These are phyloP conservation scores for Xylariaceae sp. DNA, from an alignment of 2,329 filamentous ascomycete genomes.

Conservation along the genomic window DNA sequence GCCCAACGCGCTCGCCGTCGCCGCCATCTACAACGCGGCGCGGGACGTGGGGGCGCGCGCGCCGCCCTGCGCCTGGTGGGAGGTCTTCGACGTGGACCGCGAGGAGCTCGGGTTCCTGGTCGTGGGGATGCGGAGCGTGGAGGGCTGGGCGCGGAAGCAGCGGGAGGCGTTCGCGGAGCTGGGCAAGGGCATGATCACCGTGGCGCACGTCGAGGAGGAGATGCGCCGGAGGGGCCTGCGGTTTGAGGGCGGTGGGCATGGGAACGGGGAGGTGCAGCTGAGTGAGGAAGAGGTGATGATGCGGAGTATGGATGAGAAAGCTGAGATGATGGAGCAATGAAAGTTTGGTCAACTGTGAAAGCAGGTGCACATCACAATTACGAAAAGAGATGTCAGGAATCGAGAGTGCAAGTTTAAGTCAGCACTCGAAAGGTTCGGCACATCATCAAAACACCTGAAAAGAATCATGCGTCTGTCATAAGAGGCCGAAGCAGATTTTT, in stretches of 20 bases:
- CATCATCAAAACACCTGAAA: not conserved
- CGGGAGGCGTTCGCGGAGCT: constrained; percentile 49
- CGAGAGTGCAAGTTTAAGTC: not conserved
- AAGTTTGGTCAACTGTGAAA: not conserved
- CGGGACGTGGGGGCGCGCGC: constrained; percentile 72
- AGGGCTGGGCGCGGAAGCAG: constrained; percentile 62
- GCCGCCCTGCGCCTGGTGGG: constrained; percentile 90
- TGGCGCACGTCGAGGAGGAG: constrained; percentile 55
- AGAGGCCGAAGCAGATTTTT: too few species aligned
- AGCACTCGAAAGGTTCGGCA: not conserved
- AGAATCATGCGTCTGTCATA: not conserved
- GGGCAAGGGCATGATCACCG: constrained; percentile 49
- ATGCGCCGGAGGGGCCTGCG: constrained; percentile 48
- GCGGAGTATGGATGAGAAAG: constrained; percentile 33
- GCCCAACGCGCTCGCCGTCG: constrained; percentile 77
- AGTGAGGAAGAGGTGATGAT: constrained; percentile 43
- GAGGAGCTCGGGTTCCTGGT: constrained; percentile 93
- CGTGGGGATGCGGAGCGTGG: constrained; percentile 76
- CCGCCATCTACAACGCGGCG: constrained; percentile 86
- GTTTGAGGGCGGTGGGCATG: constrained; percentile 26
- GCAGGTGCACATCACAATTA: not conserved
- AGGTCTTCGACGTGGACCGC: constrained; percentile 92
- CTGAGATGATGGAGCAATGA: constrained; percentile 23
- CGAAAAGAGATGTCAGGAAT: not conserved
- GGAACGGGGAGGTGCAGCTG: constrained; percentile 4